Percentiles rank a stretch among this genome's conserved stretches.
Conservation (phyloP, 2,329 filamentous ascomycete species). For the Colletotrichum sp. region DNA sequence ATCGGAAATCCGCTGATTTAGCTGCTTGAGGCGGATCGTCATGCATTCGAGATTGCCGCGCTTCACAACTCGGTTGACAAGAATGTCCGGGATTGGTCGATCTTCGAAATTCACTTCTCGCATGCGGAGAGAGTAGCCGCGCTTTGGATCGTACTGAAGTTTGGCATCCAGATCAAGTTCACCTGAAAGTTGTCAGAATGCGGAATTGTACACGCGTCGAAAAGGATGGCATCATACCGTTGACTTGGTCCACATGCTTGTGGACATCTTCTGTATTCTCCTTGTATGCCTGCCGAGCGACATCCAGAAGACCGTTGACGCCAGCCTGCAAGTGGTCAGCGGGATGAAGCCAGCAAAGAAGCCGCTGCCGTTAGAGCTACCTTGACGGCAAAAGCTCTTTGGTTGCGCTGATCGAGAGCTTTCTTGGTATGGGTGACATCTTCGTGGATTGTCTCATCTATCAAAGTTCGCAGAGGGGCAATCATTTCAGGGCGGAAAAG, state of each 20-base stretch:
- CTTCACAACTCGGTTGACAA: constrained; percentile 82
- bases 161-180: constrained; percentile 65
- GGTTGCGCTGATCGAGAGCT: constrained; percentile 86
- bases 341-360: not conserved
- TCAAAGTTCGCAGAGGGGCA: constrained; percentile 64
- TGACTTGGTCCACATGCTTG: constrained; percentile 71
- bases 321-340: constrained; percentile 60
- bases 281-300: constrained; percentile 87
- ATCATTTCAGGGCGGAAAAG: constrained; percentile 71
- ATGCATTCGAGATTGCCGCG: constrained; percentile 80
- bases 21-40: constrained; percentile 82
- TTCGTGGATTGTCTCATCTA: constrained; percentile 76
- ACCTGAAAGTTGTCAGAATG: constrained; percentile 37
- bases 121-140: constrained; percentile 81
- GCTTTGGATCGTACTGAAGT: constrained; percentile 76
- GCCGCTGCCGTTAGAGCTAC: constrained; percentile 36
- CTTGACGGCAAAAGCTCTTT: constrained; percentile 88
- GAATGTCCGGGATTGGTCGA: constrained; percentile 63
- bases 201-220: no score
- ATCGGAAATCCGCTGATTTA: constrained; percentile 78
- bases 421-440: constrained; percentile 80
- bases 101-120: constrained; percentile 66
- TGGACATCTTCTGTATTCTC: constrained; percentile 82
- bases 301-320: constrained; percentile 84
- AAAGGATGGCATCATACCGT: constrained; percentile 49